Evolutionary conservation across 78 protist species (phyloP).

Genomic region (Goniomonas avonlea): DNA sequence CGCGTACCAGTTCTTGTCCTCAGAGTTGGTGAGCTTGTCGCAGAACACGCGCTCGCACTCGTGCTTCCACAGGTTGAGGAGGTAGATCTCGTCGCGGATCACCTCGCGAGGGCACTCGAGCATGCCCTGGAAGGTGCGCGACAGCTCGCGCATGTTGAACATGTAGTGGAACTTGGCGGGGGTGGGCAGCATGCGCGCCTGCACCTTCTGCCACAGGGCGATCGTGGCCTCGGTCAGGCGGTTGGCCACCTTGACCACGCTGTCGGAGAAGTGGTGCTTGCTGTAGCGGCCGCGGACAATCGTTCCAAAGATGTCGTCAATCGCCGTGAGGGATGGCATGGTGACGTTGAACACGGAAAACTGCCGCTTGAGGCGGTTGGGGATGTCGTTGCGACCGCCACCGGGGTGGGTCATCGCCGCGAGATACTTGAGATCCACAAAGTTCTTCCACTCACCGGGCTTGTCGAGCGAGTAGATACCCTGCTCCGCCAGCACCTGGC

Average conservation of each 20-base stretch:
- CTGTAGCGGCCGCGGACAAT: slow-evolving; percentile 47
- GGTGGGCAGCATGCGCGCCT: slow-evolving; percentile 70
- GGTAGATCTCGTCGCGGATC: background rate
- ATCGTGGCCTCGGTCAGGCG: slow-evolving; percentile 50
- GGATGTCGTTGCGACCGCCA: slow-evolving; percentile 82
- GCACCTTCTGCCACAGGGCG: slow-evolving; percentile 45
- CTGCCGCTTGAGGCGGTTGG: slow-evolving; percentile 76
- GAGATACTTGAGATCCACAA: slow-evolving; percentile 52
- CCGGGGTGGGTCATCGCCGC: slow-evolving; percentile 78
- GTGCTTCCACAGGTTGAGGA: slow-evolving; percentile 69
- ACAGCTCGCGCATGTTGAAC: slow-evolving; percentile 84
- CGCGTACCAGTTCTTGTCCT: slow-evolving; percentile 41
- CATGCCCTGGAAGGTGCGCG: slow-evolving; percentile 64
- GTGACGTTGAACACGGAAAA: slow-evolving; percentile 64
- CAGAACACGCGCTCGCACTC: slow-evolving; percentile 72
- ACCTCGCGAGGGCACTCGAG: slow-evolving; percentile 22
- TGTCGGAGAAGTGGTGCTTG: background rate
- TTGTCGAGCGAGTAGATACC: slow-evolving; percentile 64
- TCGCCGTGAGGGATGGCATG: slow-evolving; percentile 50
- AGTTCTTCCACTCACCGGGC: slow-evolving; percentile 62
- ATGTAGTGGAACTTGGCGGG: slow-evolving; percentile 81
- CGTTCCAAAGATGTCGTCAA: slow-evolving; percentile 58
- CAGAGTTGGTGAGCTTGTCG: slow-evolving; percentile 53
- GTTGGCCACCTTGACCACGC: background rate
- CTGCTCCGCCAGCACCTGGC: slow-evolving; percentile 59